phyloP scores from a whole-genome alignment of 225 moss, liverwort and hornwort species.

The Climacium dendroides region DNA sequence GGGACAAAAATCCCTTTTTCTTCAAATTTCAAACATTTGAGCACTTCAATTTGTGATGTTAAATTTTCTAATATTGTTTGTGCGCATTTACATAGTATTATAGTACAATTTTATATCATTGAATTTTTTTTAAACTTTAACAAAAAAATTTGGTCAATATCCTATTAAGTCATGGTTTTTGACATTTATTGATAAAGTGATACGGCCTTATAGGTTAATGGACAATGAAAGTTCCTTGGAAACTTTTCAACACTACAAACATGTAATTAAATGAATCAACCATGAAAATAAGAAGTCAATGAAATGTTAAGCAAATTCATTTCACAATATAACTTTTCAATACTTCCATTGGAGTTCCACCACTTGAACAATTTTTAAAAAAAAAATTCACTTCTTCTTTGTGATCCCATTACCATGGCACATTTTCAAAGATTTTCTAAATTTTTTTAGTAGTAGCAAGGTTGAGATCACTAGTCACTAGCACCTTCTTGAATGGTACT shows the following conservation, averaged over 20 bases:
- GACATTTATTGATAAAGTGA: not conserved
- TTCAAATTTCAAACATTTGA: not conserved
- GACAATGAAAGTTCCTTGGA: no score
- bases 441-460: fast-evolving
- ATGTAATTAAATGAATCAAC: not conserved
- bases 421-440: not conserved
- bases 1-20: fast-evolving
- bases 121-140: not conserved
- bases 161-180: not conserved
- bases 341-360: no score
- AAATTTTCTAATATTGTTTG: no score
- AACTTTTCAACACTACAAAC: not conserved
- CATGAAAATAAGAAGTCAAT: no score
- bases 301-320: not conserved
- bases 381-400: fast-evolving
- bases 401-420: fast-evolving
- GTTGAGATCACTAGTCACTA: fast-evolving
- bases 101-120: fast-evolving
- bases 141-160: not conserved
- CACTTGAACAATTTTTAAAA: not conserved
- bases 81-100: fast-evolving
- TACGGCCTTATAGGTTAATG: fast-evolving
- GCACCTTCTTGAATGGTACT: not conserved
- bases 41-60: not conserved
- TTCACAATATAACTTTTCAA: not conserved